Evolutionary conservation across 345 rosid genomes (phyloP).

Genomic region (Citrus glauca): DNA sequence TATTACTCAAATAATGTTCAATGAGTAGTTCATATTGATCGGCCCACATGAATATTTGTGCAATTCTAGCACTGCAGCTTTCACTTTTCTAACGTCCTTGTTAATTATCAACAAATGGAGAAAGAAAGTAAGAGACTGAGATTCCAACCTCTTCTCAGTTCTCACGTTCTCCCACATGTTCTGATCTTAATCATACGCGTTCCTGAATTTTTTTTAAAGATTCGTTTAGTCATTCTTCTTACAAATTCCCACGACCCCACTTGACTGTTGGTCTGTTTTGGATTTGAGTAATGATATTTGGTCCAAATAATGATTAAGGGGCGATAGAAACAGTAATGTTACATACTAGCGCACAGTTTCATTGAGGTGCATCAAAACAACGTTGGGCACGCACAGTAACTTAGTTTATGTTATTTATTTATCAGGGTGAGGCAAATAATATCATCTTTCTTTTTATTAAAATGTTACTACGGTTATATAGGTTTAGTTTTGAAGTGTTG

Average conservation of each 20-base stretch:
- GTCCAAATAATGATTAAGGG: too few relatives aligned
- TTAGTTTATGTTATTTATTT: too few relatives aligned
- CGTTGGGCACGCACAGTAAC: too few relatives aligned
- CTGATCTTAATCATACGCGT: slow-evolving; percentile 24
- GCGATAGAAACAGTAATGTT: too few relatives aligned
- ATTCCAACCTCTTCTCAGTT: slow-evolving; percentile 25
- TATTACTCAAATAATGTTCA: not conserved
- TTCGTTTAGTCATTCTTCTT: slow-evolving; percentile 9
- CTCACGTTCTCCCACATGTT: slow-evolving; percentile 41
- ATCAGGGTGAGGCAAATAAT: too few relatives aligned
- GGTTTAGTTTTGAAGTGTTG: not conserved
- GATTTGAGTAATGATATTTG: not conserved
- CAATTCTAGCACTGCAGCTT: slow-evolving; percentile 20
- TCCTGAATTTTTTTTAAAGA: slow-evolving; percentile 3
- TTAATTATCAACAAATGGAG: slow-evolving; percentile 12
- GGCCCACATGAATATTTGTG: slow-evolving; percentile 29
- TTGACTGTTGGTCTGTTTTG: not conserved
- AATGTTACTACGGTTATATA: too few relatives aligned
- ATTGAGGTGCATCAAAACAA: too few relatives aligned
- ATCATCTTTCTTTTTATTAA: too few relatives aligned
- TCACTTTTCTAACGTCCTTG: slow-evolving; percentile 28
- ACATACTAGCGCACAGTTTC: too few relatives aligned
- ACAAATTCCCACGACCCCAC: slow-evolving; percentile 11
- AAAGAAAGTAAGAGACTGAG: slow-evolving; percentile 21
- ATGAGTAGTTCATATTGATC: not conserved